Conservation (phyloP, 2,329 filamentous ascomycete species). For the Colletotrichum sp. region DNA sequence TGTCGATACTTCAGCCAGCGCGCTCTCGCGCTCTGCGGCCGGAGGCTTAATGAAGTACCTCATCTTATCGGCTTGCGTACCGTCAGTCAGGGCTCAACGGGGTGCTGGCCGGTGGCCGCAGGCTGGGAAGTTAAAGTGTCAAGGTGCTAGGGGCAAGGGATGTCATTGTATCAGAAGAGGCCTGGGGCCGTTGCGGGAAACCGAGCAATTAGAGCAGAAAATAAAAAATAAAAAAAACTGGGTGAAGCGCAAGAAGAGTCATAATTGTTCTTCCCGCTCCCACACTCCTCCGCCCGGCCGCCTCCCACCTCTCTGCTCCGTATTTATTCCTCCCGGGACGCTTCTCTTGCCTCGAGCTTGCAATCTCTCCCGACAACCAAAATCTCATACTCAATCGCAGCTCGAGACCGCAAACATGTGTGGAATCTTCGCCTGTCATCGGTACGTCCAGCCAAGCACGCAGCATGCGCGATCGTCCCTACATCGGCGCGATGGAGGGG, state of each 20-base stretch:
- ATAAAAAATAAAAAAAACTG: conserved; percentile 13
- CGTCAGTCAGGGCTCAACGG: conserved; percentile 8
- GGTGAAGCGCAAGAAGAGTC: conserved; percentile 22
- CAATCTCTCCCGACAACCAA: conserved; percentile 4
- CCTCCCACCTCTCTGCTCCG: conserved; percentile 14
- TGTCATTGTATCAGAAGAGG: conserved; percentile 15
- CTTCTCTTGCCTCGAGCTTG: conserved; percentile 1
- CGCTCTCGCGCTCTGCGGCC: background rate
- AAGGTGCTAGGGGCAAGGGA: conserved; percentile 1
- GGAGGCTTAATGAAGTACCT: background rate
- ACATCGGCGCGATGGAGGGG: conserved; percentile 37
- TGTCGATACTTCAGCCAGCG: background rate
- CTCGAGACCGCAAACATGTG: conserved; percentile 71
- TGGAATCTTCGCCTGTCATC: conserved; percentile 95
- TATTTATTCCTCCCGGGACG: conserved; percentile 12
- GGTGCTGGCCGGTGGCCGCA: background rate
- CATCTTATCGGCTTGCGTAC: background rate
- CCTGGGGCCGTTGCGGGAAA: conserved; percentile 9
- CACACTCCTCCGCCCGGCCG: background rate
- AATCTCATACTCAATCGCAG: conserved; percentile 4
- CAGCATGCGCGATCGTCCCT: conserved; percentile 14
- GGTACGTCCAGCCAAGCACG: conserved; percentile 58
- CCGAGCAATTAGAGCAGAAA: background rate
- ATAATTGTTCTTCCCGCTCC: conserved; percentile 10
- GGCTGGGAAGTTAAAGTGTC: background rate